Percentiles rank a stretch among this genome's conserved stretches.
Evolutionary conservation across 106 monocot genomes (phyloP).

Genomic region (Dactylorhiza incarnata): DNA sequence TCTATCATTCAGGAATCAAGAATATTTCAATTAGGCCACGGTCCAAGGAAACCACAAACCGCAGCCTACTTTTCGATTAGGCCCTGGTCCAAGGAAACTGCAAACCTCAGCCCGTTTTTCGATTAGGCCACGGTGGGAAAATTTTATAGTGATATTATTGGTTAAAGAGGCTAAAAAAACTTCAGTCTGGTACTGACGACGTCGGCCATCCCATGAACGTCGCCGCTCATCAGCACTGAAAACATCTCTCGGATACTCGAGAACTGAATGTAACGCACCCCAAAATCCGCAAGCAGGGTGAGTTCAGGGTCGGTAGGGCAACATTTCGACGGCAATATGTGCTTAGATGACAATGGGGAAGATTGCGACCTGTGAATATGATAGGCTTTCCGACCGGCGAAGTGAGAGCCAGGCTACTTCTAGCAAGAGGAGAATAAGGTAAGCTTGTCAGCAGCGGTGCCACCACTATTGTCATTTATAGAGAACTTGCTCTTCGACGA

Average conservation of each 20-base stretch:
- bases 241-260: constrained; percentile 48
- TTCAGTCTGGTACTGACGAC: constrained; percentile 6
- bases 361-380: neutral
- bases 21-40: too few relatives aligned
- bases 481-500: constrained; percentile 45
- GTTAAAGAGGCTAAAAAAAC: constrained; percentile 47
- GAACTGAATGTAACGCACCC: constrained; percentile 31
- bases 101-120: too few relatives aligned
- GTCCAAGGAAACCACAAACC: too few relatives aligned
- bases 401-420: neutral
- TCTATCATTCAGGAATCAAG: too few relatives aligned
- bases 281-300: neutral
- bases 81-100: too few relatives aligned
- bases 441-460: constrained; percentile 7
- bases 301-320: neutral
- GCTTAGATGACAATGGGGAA: neutral
- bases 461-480: constrained; percentile 14
- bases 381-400: neutral
- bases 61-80: too few relatives aligned
- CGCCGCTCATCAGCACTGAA: constrained; percentile 24
- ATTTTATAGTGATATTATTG: too few relatives aligned
- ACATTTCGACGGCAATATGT: neutral
- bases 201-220: neutral
- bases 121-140: too few relatives aligned
- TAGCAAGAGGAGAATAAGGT: constrained; percentile 12